Evolutionary conservation across 2,329 filamentous ascomycete species (phyloP), one percentile per base, ranked within the genome.

Genomic region (Aspergillus ustus): DNA sequence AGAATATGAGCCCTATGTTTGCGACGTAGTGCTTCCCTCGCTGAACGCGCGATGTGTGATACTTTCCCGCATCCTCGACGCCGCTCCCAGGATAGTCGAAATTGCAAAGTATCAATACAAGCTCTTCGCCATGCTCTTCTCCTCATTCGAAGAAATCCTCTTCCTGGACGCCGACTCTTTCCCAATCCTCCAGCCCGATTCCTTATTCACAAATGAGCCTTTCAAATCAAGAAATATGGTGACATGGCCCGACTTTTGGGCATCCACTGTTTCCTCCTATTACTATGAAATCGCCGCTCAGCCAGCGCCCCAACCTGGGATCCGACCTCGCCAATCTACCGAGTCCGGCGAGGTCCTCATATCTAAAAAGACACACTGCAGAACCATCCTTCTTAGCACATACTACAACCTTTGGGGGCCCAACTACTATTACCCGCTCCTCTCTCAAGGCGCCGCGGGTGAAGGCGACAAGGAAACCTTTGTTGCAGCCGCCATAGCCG

Each of bases 381-480:
- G 73, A 43, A 77, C 78, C 1, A 73, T 84, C 1, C 71, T 83
- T n/a, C 72, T 84, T 4, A 75, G 80, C 4, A 73, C 77, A 2
- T 84, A 84, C 67, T 84, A 84, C 69, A 84, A 83, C 65, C 73
- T 77, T 50, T 82, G 78, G 70, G 80, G 80, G 1, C 79, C 81
- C 4, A 66, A 72, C 0, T 75, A 76, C 56, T 84, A 81, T 65
- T 83, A 82, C 62, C 74, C 76, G 0, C 68, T 84, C 0, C 72
- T 82, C 8, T 79, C 76, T 4, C 81, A 83, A 67, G 81, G 81
- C 37, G 81, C 77, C 7, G 72, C 78, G 0, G 82, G 82, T 11
- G 75, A 83, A 68, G 82, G 82, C 17, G 82, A 84, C 69, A 84
- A 84, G 66, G 82, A 84, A 65, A 83, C 81, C 0, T 83, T 84